Percentiles rank a stretch among this genome's conserved stretches.
Evolutionary conservation across 768 basidiomycete genomes (phyloP).

Genomic region (Leccinum disarticulatum): DNA sequence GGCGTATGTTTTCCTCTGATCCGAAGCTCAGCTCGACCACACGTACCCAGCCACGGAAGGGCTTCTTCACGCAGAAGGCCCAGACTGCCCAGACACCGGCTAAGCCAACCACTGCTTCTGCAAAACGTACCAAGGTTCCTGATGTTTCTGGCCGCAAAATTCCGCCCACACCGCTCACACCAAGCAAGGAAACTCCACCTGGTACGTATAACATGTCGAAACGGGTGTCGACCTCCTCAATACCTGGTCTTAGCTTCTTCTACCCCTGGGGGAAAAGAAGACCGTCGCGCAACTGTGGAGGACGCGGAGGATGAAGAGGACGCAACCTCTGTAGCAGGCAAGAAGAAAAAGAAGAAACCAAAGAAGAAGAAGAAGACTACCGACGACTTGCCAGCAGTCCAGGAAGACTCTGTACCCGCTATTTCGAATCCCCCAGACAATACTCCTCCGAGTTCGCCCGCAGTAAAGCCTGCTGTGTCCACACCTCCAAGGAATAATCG

Average conservation of each 20-base stretch:
- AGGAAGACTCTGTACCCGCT: slow-evolving; percentile 17
- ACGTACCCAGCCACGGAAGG: slow-evolving; percentile 35
- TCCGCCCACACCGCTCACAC: slow-evolving; percentile 5
- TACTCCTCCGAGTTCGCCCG: slow-evolving; percentile 15
- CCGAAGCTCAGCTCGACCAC: slow-evolving; percentile 43
- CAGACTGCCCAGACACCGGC: slow-evolving; percentile 12
- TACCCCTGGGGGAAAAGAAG: slow-evolving; percentile 35
- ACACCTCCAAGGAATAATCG: slow-evolving; percentile 20
- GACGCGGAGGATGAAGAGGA: slow-evolving; percentile 71
- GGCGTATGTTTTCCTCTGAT: slow-evolving; percentile 60
- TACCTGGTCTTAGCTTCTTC: slow-evolving; percentile 9
- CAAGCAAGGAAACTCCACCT: slow-evolving; percentile 12
- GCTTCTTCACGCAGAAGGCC: slow-evolving; percentile 23
- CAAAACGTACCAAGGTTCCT: slow-evolving; percentile 5
- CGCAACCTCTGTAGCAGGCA: slow-evolving; percentile 30
- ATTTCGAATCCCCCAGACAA: slow-evolving; percentile 21
- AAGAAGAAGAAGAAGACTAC: slow-evolving; percentile 68
- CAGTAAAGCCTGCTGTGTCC: slow-evolving; percentile 19
- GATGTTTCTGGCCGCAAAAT: slow-evolving; percentile 9
- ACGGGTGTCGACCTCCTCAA: neutral
- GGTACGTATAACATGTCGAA: slow-evolving; percentile 9
- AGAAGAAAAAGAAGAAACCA: slow-evolving; percentile 64
- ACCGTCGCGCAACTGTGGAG: slow-evolving; percentile 52
- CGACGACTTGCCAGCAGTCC: slow-evolving; percentile 21
- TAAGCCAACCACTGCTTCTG: slow-evolving; percentile 9